Evolutionary conservation across 352 stramenopile species (phyloP).

Genomic region (Nothophytophthora sp.): DNA sequence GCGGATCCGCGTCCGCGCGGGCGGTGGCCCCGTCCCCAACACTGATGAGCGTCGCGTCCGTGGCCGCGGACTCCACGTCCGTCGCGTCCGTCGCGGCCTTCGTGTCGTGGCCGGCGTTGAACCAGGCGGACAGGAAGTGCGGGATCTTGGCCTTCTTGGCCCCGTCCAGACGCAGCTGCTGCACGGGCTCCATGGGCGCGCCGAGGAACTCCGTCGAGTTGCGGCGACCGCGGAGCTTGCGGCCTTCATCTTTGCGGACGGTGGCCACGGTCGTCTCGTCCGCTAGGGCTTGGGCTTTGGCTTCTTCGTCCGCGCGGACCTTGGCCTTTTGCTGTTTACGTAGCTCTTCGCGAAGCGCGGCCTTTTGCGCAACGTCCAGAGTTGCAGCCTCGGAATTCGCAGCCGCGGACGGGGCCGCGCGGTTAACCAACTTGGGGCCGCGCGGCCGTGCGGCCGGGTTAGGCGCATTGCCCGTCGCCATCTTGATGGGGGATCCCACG

Average conservation of each 20-base stretch:
- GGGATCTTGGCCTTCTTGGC: constrained; percentile 78
- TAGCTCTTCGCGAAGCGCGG: constrained; percentile 47
- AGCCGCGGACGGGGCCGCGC: constrained; percentile 12
- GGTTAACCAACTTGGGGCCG: constrained; percentile 12
- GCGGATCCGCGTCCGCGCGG: neutral
- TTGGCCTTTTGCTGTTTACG: constrained; percentile 46
- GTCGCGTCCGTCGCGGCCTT: constrained; percentile 31
- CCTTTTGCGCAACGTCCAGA: constrained; percentile 60
- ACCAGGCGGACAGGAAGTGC: constrained; percentile 70
- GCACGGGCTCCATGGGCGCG: constrained; percentile 47
- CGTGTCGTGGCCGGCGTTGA: constrained; percentile 51
- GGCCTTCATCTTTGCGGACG: constrained; percentile 39
- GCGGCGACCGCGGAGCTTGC: constrained; percentile 30
- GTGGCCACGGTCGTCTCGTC: constrained; percentile 38
- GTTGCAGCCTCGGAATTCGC: constrained; percentile 57
- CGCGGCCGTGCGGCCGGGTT: constrained; percentile 11
- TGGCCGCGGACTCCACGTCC: constrained; percentile 16
- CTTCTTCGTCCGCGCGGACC: constrained; percentile 29
- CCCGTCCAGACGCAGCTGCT: constrained; percentile 65
- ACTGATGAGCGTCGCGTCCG: constrained; percentile 27
- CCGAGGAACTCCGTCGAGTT: constrained; percentile 57
- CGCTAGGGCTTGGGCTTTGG: constrained; percentile 4
- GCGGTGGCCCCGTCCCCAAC: constrained; percentile 16
- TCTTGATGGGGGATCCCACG: constrained; percentile 72
- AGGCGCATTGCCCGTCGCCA: constrained; percentile 33